Evolutionary conservation across 176 grass and related monocot genomes (phyloP).

Genomic region (Aegilops speltoides): DNA sequence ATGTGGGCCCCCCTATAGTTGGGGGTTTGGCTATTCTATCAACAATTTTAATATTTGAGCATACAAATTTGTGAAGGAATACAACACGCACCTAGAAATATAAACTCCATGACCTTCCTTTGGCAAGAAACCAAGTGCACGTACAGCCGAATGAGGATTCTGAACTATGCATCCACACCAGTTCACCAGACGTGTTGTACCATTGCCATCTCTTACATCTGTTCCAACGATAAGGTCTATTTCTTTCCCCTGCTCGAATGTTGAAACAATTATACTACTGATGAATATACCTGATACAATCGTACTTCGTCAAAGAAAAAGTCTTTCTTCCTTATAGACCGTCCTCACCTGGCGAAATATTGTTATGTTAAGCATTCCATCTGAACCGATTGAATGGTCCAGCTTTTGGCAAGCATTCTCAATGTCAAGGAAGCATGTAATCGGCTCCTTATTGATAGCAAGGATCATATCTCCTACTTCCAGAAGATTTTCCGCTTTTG

Average conservation of each 20-base stretch:
- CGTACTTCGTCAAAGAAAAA: neutral
- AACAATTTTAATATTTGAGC: neutral
- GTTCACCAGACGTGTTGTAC: slow-evolving; percentile 86
- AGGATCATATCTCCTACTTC: slow-evolving; percentile 98
- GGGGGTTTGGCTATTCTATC: neutral
- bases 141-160: slow-evolving; percentile 89
- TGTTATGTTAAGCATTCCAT: slow-evolving; percentile 69
- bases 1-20: neutral
- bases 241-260: slow-evolving; percentile 71
- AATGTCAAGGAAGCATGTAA: slow-evolving; percentile 90
- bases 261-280: neutral
- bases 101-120: slow-evolving; percentile 99
- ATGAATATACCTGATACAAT: neutral
- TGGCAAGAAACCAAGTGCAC: slow-evolving; percentile 91
- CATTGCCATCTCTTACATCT: slow-evolving; percentile 91
- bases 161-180: slow-evolving; percentile 98
- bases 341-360: slow-evolving; percentile 88
- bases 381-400: slow-evolving; percentile 44
- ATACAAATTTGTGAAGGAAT: neutral
- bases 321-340: neutral
- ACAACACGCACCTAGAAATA: slow-evolving; percentile 76
- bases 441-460: slow-evolving; percentile 90
- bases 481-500: slow-evolving; percentile 84
- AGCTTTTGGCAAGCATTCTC: slow-evolving; percentile 86
- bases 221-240: slow-evolving; percentile 84